phyloP scores from a whole-genome alignment of 192 early-diverging fungal species.

The Entrophospora sp. region DNA sequence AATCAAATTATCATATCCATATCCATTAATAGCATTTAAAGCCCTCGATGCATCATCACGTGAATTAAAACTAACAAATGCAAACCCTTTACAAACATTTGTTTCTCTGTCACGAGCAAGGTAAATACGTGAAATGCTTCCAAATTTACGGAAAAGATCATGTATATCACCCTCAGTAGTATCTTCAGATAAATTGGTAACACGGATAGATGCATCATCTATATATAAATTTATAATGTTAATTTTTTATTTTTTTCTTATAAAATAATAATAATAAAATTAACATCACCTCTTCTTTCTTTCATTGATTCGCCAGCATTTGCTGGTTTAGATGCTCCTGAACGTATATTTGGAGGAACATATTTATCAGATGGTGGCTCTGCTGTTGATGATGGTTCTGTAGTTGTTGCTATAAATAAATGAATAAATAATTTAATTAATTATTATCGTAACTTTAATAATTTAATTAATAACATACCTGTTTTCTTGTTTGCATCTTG shows the following conservation, averaged over 20 bases:
- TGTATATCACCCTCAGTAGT: slow-evolving; percentile 80
- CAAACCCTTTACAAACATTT: slow-evolving; percentile 86
- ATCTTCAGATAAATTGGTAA: slow-evolving; percentile 95
- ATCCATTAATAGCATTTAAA: slow-evolving; percentile 81
- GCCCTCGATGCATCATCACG: slow-evolving; percentile 77
- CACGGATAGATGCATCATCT: slow-evolving; percentile 67
- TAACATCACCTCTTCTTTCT: slow-evolving; percentile 32
- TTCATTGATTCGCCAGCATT: slow-evolving; percentile 36
- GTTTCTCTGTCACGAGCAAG: slow-evolving; percentile 80
- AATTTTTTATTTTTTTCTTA: not conserved
- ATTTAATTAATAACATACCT: slow-evolving; percentile 23
- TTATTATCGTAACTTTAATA: not conserved
- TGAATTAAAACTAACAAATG: slow-evolving; percentile 84
- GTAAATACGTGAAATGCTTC: slow-evolving; percentile 73
- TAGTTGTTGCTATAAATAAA: slow-evolving; percentile 16
- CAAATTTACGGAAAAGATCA: slow-evolving; percentile 83
- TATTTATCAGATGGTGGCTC: slow-evolving; percentile 55
- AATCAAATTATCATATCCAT: slow-evolving; percentile 95
- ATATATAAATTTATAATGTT: not conserved
- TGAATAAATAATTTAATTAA: slow-evolving; percentile 5
- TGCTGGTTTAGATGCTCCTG: slow-evolving; percentile 24
- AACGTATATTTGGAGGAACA: slow-evolving; percentile 78
- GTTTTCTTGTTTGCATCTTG: slow-evolving; percentile 36
- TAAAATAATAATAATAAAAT: not conserved
- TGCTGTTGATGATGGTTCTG: slow-evolving; percentile 23